Evolutionary conservation across 192 early-diverging fungal species (phyloP).

Genomic region (Coemansia sp.): DNA sequence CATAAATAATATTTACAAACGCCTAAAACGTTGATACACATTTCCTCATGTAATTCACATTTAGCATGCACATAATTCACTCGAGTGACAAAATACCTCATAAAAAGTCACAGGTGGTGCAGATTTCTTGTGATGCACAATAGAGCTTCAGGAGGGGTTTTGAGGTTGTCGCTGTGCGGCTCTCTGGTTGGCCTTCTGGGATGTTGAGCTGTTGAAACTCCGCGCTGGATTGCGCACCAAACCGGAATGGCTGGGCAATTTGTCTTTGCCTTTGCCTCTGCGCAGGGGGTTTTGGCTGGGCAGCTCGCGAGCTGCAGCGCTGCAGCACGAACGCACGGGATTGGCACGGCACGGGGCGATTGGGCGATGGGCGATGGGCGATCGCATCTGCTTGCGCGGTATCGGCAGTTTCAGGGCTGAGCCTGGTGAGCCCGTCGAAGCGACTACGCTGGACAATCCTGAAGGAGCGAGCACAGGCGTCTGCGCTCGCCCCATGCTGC

Average conservation of each 20-base stretch:
- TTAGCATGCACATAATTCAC: no score
- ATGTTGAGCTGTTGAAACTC: neutral
- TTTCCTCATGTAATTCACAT: neutral
- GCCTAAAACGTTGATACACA: no score
- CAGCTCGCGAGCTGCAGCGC: no score
- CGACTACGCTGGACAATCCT: slow-evolving; percentile 9
- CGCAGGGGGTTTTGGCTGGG: no score
- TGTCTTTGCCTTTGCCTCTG: no score
- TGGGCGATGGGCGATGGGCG: slow-evolving; percentile 14
- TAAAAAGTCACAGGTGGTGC: no score
- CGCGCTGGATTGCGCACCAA: neutral
- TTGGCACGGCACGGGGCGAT: slow-evolving; percentile 9
- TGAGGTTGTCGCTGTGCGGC: neutral
- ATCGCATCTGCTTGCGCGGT: slow-evolving; percentile 3
- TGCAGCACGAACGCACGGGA: slow-evolving; percentile 12
- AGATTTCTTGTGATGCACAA: no score
- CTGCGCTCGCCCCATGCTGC: neutral
- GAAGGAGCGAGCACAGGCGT: neutral
- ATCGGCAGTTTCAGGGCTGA: slow-evolving; percentile 2
- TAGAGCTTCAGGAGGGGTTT: no score
- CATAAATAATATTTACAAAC: no score
- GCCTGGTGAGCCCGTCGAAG: neutral
- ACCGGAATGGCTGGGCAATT: no score
- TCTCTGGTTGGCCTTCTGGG: neutral
- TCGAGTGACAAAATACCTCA: no score